phyloP scores from a whole-genome alignment of 148 eudicot species.

The Limonium bicolor region DNA sequence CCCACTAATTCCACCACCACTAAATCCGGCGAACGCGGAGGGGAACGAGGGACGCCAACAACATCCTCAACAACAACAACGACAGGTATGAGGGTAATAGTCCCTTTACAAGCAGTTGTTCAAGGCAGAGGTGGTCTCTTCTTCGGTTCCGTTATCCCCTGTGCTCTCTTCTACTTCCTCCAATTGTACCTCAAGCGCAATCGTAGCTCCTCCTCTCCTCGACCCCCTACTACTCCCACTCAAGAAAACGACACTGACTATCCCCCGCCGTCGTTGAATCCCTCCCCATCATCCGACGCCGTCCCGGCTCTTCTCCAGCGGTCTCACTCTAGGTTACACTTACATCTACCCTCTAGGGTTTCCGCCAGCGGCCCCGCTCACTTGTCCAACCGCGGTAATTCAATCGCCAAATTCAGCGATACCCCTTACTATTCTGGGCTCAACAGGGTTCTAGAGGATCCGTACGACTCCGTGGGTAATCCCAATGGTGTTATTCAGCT shows the following conservation, averaged over 20 bases:
- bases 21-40: conserved; percentile 4
- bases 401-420: conserved; percentile 25
- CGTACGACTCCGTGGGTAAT: conserved; percentile 28
- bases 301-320: conserved; percentile 25
- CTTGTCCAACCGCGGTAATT: conserved; percentile 32
- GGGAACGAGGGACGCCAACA: conserved; percentile 10
- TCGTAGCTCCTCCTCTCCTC: conserved; percentile 7
- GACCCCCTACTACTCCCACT: conserved; percentile 1
- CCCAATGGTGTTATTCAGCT: conserved; percentile 63
- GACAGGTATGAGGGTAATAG: conserved; percentile 80
- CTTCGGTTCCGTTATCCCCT: conserved; percentile 76
- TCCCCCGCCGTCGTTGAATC: conserved; percentile 4
- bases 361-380: conserved; percentile 31
- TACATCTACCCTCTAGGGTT: conserved; percentile 40
- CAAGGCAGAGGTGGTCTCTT: conserved; percentile 78
- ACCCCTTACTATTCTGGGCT: conserved; percentile 37
- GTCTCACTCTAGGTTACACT: conserved; percentile 34
- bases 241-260: not conserved
- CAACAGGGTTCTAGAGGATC: conserved; percentile 30
- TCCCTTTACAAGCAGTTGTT: conserved; percentile 83
- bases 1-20: conserved; percentile 11
- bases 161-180: conserved; percentile 76
- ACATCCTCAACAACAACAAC: no score
- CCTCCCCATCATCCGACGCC: conserved; percentile 13
- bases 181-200: conserved; percentile 62